Base-by-base conservation (phyloP, 1,284 basidiomycete genomes). In the Puccinia novopanici region DNA sequence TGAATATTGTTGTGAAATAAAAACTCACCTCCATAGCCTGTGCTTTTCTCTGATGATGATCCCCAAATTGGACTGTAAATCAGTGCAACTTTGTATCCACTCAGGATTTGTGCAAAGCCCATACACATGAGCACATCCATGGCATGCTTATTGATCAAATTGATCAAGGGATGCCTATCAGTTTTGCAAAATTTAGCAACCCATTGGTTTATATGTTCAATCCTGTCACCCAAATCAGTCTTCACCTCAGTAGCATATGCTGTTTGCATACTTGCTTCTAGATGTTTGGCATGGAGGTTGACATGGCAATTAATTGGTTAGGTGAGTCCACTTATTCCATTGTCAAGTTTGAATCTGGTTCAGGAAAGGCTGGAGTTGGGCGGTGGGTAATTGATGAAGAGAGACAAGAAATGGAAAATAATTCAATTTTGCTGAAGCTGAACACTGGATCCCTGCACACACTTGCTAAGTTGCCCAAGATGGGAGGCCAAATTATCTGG, bases 171-270 rank as follows among this genome's bases (percentile, higher is more conserved):
- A 8, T n/a, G 3, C 3, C n/a, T 5, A 57, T 57, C 54, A 27
- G 4, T 57, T 5, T 27, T 24, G 3, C 61, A 15, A 17, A 65
- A 30, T n/a, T 65, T 65, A 17, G 61, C 61, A 40, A 65, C 61
- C 61, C 61, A 65, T 8, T 65, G 3, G 15, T 37, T 65, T 3
- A 65, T n/a, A 27, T 57, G 54, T n/a, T 65, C 34, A 65, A n/a
- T 15, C 40, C 61, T 34, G 5, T 27, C 40, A 6, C 17, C 34
- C 40, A 42, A 4, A 8, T 37, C 30, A 8, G 40, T 42, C 27
- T 65, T 65, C 13, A 65, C 61, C 30, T 65, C 3, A 40, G 61
- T 34, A 40, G 61, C 12, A 65, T 65, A 40, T 19, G 61, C 30
- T 40, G 3, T 65, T 42, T 15, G 30, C 61, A 65, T 65, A 15